Evolutionary conservation across 768 basidiomycete species (phyloP).

Genomic region (Solioccasus polychromus): DNA sequence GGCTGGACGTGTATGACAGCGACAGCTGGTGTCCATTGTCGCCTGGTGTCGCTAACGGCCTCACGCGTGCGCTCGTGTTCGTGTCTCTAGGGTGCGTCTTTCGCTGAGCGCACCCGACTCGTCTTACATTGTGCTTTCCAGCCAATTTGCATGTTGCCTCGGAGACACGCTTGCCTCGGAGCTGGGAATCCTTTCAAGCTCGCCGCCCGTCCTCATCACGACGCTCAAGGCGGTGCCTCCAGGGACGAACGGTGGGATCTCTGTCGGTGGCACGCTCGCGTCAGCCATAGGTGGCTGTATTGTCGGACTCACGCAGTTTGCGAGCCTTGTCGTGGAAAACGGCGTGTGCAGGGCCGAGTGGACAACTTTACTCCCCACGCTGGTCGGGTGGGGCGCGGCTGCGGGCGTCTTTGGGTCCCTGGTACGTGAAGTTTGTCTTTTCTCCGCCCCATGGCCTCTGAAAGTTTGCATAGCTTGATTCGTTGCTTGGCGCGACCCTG

Average conservation of each 20-base stretch:
- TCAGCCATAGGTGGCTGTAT: slow-evolving; percentile 70
- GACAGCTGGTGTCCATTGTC: slow-evolving; percentile 63
- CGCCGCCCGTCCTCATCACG: slow-evolving; percentile 73
- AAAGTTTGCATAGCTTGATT: slow-evolving; percentile 61
- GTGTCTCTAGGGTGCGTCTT: slow-evolving; percentile 58
- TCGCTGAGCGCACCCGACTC: background rate
- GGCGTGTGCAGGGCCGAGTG: slow-evolving; percentile 44
- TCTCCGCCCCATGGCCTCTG: background rate
- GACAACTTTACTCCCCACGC: slow-evolving; percentile 36
- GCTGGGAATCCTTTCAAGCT: slow-evolving; percentile 77
- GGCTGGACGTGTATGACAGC: slow-evolving; percentile 33
- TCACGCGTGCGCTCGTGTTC: slow-evolving; percentile 63
- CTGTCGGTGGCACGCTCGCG: slow-evolving; percentile 68
- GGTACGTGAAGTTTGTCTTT: slow-evolving; percentile 41
- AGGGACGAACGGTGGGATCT: slow-evolving; percentile 90
- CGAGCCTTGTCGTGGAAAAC: slow-evolving; percentile 62
- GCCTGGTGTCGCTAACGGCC: slow-evolving; percentile 40
- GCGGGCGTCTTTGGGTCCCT: slow-evolving; percentile 80
- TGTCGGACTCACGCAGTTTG: slow-evolving; percentile 63
- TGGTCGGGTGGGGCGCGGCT: slow-evolving; percentile 58
- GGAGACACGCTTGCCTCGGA: slow-evolving; percentile 94
- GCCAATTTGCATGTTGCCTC: slow-evolving; percentile 85
- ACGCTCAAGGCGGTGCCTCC: slow-evolving; percentile 73
- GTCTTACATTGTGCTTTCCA: slow-evolving; percentile 26
- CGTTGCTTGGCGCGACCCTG: slow-evolving; percentile 81